Conservation (phyloP, 768 basidiomycete species). For the Lepiota brunneoincarnata region DNA sequence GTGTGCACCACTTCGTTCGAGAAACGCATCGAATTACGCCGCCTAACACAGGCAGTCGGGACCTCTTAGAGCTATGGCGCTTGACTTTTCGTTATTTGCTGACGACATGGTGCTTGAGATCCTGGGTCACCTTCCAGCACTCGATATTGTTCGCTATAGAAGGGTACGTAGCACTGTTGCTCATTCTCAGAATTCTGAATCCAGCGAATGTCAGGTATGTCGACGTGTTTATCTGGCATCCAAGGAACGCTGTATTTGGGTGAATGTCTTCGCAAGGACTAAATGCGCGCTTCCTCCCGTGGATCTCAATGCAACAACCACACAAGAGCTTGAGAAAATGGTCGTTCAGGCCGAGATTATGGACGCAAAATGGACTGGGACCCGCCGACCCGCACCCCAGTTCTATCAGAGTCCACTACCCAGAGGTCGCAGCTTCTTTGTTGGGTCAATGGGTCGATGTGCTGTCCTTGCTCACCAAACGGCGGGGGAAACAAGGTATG, state of each 20-base stretch:
- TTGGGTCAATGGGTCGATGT: background rate
- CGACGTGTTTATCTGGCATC: slow-evolving; percentile 5
- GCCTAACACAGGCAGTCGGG: no score
- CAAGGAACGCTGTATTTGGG: slow-evolving; percentile 5
- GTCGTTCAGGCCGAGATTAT: slow-evolving; percentile 6
- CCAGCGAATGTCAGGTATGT: background rate
- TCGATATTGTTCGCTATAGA: slow-evolving; percentile 4
- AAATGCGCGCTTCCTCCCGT: background rate
- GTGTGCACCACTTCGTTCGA: no score
- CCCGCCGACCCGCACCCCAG: background rate
- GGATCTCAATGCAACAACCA: background rate
- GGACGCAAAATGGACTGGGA: slow-evolving; percentile 4
- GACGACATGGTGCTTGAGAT: slow-evolving; percentile 8
- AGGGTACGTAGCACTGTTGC: background rate
- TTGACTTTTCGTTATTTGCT: slow-evolving; percentile 5
- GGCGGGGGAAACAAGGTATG: background rate
- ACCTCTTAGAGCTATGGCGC: background rate
- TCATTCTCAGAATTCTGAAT: background rate
- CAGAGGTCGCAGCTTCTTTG: no score
- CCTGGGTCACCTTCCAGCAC: slow-evolving; percentile 7
- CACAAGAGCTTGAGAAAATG: background rate
- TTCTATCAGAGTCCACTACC: background rate
- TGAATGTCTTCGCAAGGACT: slow-evolving; percentile 1
- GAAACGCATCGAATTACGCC: no score
- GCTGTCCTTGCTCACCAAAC: background rate